A percentile compares a stretch with the other conserved stretches of the same genome.
phyloP scores from a whole-genome alignment of 2,329 filamentous ascomycete species.

The Cryphonectria nitschkei region DNA sequence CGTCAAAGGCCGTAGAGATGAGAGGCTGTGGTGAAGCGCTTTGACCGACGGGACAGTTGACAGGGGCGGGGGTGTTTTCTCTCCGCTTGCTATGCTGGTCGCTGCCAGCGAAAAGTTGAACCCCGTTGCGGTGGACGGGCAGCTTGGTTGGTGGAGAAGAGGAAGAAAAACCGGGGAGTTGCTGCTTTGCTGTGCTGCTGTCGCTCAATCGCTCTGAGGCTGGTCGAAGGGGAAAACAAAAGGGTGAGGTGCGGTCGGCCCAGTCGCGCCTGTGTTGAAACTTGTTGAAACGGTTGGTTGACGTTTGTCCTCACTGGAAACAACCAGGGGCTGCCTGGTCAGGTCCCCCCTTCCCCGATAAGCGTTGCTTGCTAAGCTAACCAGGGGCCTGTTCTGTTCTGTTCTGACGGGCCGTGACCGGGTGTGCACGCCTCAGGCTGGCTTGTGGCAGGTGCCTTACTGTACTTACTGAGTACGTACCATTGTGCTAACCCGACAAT shows the following conservation, averaged over 20 bases:
- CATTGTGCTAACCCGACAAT: no score
- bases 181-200: background rate
- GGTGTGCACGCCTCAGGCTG: background rate
- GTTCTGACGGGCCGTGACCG: background rate
- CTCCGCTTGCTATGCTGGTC: no score
- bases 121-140: no score
- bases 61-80: background rate
- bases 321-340: constrained; percentile 4
- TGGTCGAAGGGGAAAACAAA: background rate
- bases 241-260: constrained; percentile 19
- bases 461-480: no score
- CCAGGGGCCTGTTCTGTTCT: background rate
- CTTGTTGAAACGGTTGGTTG: constrained; percentile 24
- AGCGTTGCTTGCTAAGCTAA: background rate
- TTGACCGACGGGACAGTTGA: background rate
- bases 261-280: constrained; percentile 11
- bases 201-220: background rate
- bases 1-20: constrained; percentile 18
- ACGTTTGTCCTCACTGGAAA: constrained; percentile 24
- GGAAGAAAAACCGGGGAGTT: background rate
- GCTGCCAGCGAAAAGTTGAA: no score
- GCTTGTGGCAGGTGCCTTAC: background rate
- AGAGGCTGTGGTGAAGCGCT: constrained; percentile 30
- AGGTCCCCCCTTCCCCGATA: background rate
- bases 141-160: no score